Percentiles rank a stretch among this genome's conserved stretches.
These are phyloP conservation scores for Picea abies DNA, from an alignment of 83 land plant genomes.

Conservation along the genomic window DNA sequence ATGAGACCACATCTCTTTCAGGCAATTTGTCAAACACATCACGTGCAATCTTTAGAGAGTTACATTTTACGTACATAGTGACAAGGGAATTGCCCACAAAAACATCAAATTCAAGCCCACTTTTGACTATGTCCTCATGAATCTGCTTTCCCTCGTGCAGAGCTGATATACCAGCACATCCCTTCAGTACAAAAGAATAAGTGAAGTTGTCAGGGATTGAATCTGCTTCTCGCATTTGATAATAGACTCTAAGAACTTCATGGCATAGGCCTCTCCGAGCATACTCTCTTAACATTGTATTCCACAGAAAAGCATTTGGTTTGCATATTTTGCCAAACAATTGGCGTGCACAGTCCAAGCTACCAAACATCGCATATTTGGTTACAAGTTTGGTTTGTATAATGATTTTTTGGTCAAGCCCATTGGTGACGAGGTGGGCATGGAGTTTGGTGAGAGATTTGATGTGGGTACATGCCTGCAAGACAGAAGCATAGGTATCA, in stretches of 20 bases:
- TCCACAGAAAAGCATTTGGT: background rate
- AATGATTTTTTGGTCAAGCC: too few species aligned
- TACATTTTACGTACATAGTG: background rate
- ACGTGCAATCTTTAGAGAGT: background rate
- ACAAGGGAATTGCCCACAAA: constrained; percentile 3
- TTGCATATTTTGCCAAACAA: background rate
- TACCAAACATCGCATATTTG: too few species aligned
- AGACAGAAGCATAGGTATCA: too few species aligned
- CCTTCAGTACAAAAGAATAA: background rate
- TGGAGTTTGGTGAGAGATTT: too few species aligned
- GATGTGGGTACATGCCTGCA: too few species aligned
- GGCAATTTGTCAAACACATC: background rate
- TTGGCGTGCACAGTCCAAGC: background rate
- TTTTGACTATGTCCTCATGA: background rate
- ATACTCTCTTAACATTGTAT: background rate
- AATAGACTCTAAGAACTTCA: background rate
- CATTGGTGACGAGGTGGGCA: too few species aligned
- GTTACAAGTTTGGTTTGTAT: too few species aligned
- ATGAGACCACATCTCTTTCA: background rate
- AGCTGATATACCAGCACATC: background rate
- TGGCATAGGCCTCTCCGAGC: background rate
- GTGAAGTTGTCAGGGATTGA: background rate
- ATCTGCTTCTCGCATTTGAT: background rate
- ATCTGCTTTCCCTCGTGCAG: constrained; percentile 1
- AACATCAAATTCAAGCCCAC: background rate